Conservation (phyloP, 2,329 filamentous ascomycete species). For the Zymoseptoria crescenta region DNA sequence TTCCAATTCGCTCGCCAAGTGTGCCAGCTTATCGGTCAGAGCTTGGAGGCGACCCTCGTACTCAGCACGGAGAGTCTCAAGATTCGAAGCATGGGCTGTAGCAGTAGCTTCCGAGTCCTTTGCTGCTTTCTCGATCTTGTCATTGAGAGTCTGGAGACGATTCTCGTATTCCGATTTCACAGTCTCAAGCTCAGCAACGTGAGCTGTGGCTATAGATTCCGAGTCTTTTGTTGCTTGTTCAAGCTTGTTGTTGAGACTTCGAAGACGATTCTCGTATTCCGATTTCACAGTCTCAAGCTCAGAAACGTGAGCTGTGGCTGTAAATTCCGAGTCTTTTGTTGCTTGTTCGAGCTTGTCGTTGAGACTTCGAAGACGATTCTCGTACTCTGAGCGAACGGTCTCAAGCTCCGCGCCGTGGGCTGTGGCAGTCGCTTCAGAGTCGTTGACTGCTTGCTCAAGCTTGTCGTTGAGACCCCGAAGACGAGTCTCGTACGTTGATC, state of each 20-base stretch:
- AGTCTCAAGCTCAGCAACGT: not conserved
- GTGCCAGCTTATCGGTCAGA: not conserved
- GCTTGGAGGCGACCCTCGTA: conserved; percentile 1
- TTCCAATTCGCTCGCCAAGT: conserved; percentile 2
- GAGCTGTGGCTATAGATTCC: not conserved
- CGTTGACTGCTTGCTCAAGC: conserved; percentile 1
- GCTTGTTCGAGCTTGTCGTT: conserved; percentile 4
- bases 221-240: conserved; percentile 2
- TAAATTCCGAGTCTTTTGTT: conserved; percentile 3
- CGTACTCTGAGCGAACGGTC: conserved; percentile 1
- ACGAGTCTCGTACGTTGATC: conserved; percentile 1
- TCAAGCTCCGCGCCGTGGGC: conserved; percentile 4
- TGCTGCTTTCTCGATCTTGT: conserved; percentile 1
- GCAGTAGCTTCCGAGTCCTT: conserved; percentile 3
- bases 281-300: conserved; percentile 4
- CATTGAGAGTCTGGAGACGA: not conserved
- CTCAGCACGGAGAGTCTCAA: not conserved
- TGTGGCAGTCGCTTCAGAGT: conserved; percentile 2
- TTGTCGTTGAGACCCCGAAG: conserved; percentile 4
- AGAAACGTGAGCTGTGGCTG: not conserved
- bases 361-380: conserved; percentile 4
- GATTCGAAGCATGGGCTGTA: not conserved
- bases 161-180: not conserved
- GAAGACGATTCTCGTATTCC: not conserved
- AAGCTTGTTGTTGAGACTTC: conserved; percentile 1